These are phyloP conservation scores for Monsonia emarginata DNA, from an alignment of 441 rosid genomes.

Conservation along the genomic window DNA sequence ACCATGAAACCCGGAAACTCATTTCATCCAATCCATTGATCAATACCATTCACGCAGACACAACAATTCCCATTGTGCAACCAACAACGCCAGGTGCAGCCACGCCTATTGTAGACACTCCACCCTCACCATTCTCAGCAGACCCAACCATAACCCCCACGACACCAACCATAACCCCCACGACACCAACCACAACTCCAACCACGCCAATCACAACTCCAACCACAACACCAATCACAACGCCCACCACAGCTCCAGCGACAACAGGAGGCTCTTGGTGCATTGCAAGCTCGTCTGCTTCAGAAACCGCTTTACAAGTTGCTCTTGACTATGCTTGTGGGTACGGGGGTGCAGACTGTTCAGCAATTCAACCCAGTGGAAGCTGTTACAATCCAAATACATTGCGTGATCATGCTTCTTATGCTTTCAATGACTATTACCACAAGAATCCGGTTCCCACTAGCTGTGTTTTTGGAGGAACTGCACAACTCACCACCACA, in stretches of 20 bases:
- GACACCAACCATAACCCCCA: slow-evolving; percentile 13
- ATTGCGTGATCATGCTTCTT: slow-evolving; percentile 73
- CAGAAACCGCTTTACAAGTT: slow-evolving; percentile 70
- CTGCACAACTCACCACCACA: slow-evolving; percentile 63
- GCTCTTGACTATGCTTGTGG: slow-evolving; percentile 97
- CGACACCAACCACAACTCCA: slow-evolving; percentile 13
- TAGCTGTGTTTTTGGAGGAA: slow-evolving; percentile 83
- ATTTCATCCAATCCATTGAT: slow-evolving; percentile 18
- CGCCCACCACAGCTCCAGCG: slow-evolving; percentile 30
- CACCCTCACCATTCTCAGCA: slow-evolving; percentile 20
- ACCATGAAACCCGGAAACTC: slow-evolving; percentile 25
- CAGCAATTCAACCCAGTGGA: slow-evolving; percentile 57
- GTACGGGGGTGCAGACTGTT: slow-evolving; percentile 86
- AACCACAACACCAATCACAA: slow-evolving; percentile 30
- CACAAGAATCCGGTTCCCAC: slow-evolving; percentile 86
- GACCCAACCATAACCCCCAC: neutral
- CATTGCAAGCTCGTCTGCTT: slow-evolving; percentile 59
- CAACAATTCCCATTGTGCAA: slow-evolving; percentile 52
- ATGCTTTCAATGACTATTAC: slow-evolving; percentile 87
- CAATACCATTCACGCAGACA: slow-evolving; percentile 30
- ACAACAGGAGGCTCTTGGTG: slow-evolving; percentile 67
- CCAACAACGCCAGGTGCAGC: slow-evolving; percentile 53
- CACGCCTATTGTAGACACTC: slow-evolving; percentile 23
- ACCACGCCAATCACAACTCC: slow-evolving; percentile 36
- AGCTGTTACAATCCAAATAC: slow-evolving; percentile 72